Conservation (phyloP, 1,139 yeast genomes). For the Diutina mesorugosa region DNA sequence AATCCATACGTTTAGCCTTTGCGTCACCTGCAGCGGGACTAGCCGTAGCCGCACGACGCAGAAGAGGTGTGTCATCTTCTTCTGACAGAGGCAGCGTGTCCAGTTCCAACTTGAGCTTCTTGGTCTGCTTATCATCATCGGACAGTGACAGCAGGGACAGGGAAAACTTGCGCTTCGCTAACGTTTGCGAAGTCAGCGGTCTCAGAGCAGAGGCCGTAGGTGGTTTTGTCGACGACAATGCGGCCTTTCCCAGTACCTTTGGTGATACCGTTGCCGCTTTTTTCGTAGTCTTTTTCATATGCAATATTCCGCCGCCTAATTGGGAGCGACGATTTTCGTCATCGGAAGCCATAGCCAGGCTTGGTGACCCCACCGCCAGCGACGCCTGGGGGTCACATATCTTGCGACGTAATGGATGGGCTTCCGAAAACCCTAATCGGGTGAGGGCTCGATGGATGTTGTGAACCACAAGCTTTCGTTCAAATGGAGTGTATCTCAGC, state of each 20-base stretch:
- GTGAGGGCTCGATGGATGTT: constrained; percentile 29
- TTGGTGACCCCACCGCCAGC: neutral
- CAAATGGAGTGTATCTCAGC: constrained; percentile 19
- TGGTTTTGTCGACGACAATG: neutral
- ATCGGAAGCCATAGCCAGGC: neutral
- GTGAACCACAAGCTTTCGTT: constrained; percentile 18
- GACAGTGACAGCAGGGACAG: constrained; percentile 1
- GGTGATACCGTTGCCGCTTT: neutral
- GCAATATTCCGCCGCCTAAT: neutral
- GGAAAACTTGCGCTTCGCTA: neutral
- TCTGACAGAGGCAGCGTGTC: constrained; percentile 3
- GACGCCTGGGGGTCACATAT: constrained; percentile 7
- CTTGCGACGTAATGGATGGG: constrained; percentile 30
- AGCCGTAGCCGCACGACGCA: constrained; percentile 3
- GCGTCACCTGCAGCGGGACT: constrained; percentile 9
- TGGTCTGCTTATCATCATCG: neutral
- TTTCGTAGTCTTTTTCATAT: neutral
- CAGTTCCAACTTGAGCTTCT: neutral
- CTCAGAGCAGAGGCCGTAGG: neutral
- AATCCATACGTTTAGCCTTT: constrained; percentile 9
- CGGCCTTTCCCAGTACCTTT: neutral
- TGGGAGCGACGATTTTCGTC: neutral
- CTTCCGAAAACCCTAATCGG: constrained; percentile 29
- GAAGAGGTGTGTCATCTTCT: constrained; percentile 6
- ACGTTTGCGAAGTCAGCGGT: neutral